These are phyloP conservation scores for Nitzschia sp. DNA, from an alignment of 108 stramenopile genomes.

Conservation along the genomic window DNA sequence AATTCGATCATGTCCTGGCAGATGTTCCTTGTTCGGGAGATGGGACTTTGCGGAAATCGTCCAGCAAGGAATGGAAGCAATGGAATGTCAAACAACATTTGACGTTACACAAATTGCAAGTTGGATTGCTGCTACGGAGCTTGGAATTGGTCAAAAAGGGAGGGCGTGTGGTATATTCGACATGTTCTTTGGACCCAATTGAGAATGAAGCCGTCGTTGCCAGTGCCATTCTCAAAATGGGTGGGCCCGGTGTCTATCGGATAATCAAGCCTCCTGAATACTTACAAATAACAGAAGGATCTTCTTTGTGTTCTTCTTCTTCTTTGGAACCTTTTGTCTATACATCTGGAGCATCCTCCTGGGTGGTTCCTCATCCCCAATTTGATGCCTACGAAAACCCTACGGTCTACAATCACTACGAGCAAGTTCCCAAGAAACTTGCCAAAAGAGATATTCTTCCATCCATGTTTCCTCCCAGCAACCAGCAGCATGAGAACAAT, in stretches of 20 bases:
- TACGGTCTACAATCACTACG: conserved; percentile 45
- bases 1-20: conserved; percentile 68
- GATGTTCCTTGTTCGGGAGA: conserved; percentile 93
- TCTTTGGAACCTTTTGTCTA: neutral
- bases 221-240: conserved; percentile 57
- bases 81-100: conserved; percentile 74
- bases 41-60: conserved; percentile 82
- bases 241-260: conserved; percentile 46
- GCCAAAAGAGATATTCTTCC: conserved; percentile 23
- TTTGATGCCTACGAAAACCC: conserved; percentile 24
- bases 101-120: conserved; percentile 72
- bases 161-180: conserved; percentile 79
- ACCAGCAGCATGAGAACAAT: no score
- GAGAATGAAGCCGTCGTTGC: conserved; percentile 93
- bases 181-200: conserved; percentile 88
- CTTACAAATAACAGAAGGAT: conserved; percentile 13
- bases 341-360: conserved; percentile 3
- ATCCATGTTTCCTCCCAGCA: conserved; percentile 63
- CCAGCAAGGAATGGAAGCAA: conserved; percentile 39
- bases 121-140: conserved; percentile 66
- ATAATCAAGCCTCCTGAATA: conserved; percentile 51
- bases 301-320: neutral
- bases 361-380: conserved; percentile 12
- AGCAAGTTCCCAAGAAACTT: conserved; percentile 32
- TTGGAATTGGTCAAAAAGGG: conserved; percentile 65